Conservation (phyloP, 2,329 filamentous ascomycete genomes). For the Penicillium fuscoglaucum region DNA sequence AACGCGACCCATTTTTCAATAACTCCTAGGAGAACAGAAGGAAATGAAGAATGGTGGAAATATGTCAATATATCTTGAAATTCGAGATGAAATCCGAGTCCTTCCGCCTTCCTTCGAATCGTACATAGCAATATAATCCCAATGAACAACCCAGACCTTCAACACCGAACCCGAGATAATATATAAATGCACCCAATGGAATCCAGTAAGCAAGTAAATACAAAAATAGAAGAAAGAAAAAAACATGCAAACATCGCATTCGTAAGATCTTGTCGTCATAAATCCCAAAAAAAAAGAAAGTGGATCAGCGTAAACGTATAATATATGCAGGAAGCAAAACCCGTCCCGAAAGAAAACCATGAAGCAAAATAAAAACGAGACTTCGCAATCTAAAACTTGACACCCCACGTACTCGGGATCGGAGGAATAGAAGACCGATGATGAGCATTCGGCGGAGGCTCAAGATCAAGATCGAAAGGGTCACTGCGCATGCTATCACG, state of each 20-base stretch:
- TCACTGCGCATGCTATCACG: slow-evolving; percentile 34
- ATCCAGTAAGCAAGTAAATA: not conserved
- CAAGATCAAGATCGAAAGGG: slow-evolving; percentile 36
- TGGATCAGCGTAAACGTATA: not conserved
- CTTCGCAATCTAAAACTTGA: not conserved
- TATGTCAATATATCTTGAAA: not conserved
- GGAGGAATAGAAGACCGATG: slow-evolving; percentile 11
- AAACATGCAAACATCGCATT: not conserved
- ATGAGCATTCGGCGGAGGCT: slow-evolving; percentile 37
- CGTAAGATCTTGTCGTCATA: slow-evolving; percentile 6
- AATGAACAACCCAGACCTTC: not conserved
- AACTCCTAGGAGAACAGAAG: no score
- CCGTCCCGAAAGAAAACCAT: no score
- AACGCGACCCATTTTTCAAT: not conserved
- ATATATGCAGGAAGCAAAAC: not conserved
- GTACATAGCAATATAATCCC: not conserved
- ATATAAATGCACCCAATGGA: not conserved
- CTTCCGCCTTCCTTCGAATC: not conserved
- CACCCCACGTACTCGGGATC: slow-evolving; percentile 2
- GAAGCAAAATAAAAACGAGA: not conserved
- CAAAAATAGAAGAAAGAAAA: not conserved
- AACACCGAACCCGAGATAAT: not conserved
- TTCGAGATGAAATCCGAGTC: not conserved
- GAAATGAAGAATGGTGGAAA: not conserved
- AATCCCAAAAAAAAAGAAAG: not conserved